Base-by-base conservation (phyloP, 805 yeast genomes). In the Starmerella kuoi region DNA sequence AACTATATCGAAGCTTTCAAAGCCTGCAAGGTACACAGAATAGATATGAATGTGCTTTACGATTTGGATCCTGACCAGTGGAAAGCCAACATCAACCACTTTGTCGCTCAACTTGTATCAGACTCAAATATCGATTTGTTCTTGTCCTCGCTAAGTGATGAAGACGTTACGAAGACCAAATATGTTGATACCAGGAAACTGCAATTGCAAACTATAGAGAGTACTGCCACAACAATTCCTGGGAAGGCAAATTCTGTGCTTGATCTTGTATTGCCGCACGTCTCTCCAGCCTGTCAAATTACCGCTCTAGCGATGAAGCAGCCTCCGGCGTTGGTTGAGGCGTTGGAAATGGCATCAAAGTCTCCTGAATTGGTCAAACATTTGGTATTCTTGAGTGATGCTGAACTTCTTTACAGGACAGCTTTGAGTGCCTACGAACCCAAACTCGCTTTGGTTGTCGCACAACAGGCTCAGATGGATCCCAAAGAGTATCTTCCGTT, bases 401-500 rank as follows among this genome's bases (percentile, higher is more conserved):
- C 86, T 28, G 85, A 85, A 56, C 66, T 73, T 46, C 68, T 91
- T 18, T 91, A 88, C 61, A 70, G 77, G 37, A 76, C 78, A 17
- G 81, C 96, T 0, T 69, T 91, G 44, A 80, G 93, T 2, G 64
- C 81, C 18, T 91, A 91, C 55, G 80, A 91, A 57, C 77, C 91
- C 32, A 77, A 77, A 43, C 65, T 88, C 54, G 74, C 97, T 0
- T 68, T 91, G 44, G 69, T 72, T 11, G 77, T 91, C 45, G 98
- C 98, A 0, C 97, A 93, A 59, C 91, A 86, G 56, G 86, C 96
- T 0, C 97, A 88, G 61, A 87, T 80, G 69, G 99, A 91, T 63
- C 99, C 99, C 20, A 85, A 87, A 55, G 99, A 91, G 61, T 91
- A 91, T 53, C 65, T 91, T 40, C 95, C 98, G 39, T 91, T 91